Percentiles rank a stretch among this genome's conserved stretches.
Evolutionary conservation across 148 eudicot species (phyloP).

Genomic region (Silene latifolia): DNA sequence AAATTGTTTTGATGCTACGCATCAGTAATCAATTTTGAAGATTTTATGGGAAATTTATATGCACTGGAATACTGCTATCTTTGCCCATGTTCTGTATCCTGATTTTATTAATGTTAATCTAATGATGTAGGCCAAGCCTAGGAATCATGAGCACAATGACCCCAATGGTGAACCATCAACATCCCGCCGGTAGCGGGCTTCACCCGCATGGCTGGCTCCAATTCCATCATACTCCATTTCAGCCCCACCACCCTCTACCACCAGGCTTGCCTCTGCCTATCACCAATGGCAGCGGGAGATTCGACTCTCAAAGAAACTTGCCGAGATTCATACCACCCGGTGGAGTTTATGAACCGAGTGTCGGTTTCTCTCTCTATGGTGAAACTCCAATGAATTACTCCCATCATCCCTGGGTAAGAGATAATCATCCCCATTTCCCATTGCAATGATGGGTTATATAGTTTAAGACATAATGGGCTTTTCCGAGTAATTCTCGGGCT

Average conservation of each 20-base stretch:
- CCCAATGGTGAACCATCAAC: slow-evolving; percentile 31
- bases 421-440: slow-evolving; percentile 26
- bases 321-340: slow-evolving; percentile 24
- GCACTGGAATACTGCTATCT: neutral
- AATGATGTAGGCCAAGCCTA: slow-evolving; percentile 27
- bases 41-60: neutral
- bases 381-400: slow-evolving; percentile 14
- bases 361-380: slow-evolving; percentile 21
- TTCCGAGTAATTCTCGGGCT: slow-evolving; percentile 14
- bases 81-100: neutral
- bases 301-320: slow-evolving; percentile 28
- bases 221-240: slow-evolving; percentile 25
- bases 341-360: slow-evolving; percentile 23
- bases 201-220: slow-evolving; percentile 33
- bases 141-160: slow-evolving; percentile 28
- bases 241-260: slow-evolving; percentile 22
- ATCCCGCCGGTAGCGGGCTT: slow-evolving; percentile 17
- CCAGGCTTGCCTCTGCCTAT: slow-evolving; percentile 24
- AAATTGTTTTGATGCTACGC: neutral
- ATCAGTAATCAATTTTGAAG: neutral
- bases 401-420: slow-evolving; percentile 28
- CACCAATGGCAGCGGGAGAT: slow-evolving; percentile 14
- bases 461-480: slow-evolving; percentile 7
- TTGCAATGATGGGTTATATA: slow-evolving; percentile 11
- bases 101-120: neutral